Conservation (phyloP, 805 yeast species). For the Cyberlindnera mississippiensis region DNA sequence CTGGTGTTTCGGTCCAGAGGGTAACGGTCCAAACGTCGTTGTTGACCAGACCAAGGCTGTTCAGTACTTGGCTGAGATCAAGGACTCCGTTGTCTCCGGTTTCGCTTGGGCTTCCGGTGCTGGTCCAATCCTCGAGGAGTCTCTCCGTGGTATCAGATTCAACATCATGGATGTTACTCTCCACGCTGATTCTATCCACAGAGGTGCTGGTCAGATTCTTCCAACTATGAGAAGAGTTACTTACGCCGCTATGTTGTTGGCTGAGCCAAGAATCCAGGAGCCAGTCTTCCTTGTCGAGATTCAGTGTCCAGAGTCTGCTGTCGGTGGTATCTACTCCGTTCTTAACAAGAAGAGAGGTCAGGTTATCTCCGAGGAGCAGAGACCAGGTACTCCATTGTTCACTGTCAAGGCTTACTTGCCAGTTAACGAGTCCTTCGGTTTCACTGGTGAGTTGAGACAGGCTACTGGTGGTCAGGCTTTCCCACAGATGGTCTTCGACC, state of each 20-base stretch:
- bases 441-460: slow-evolving; percentile 98
- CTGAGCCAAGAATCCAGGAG: slow-evolving; percentile 98
- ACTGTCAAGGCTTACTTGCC: slow-evolving; percentile 99
- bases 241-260: slow-evolving; percentile 95
- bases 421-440: slow-evolving; percentile 99
- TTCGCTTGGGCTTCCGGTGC: slow-evolving; percentile 99
- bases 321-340: slow-evolving; percentile 99
- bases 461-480: slow-evolving; percentile 99
- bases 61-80: slow-evolving; percentile 97
- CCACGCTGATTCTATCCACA: slow-evolving; percentile 99
- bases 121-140: slow-evolving; percentile 98
- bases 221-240: slow-evolving; percentile 99
- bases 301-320: slow-evolving; percentile 98
- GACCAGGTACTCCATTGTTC: slow-evolving; percentile 99
- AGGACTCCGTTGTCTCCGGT: slow-evolving; percentile 99
- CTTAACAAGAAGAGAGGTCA: slow-evolving; percentile 99
- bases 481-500: slow-evolving; percentile 99
- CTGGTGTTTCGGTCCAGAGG: slow-evolving; percentile 99
- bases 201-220: slow-evolving; percentile 99
- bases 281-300: slow-evolving; percentile 99
- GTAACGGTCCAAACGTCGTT: slow-evolving; percentile 97
- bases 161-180: slow-evolving; percentile 98
- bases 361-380: slow-evolving; percentile 98
- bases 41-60: slow-evolving; percentile 99
- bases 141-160: slow-evolving; percentile 91